Percentiles rank a stretch among this genome's conserved stretches.
These are phyloP conservation scores for Globisporangium canariense DNA, from an alignment of 352 stramenopile species.

Conservation along the genomic window DNA sequence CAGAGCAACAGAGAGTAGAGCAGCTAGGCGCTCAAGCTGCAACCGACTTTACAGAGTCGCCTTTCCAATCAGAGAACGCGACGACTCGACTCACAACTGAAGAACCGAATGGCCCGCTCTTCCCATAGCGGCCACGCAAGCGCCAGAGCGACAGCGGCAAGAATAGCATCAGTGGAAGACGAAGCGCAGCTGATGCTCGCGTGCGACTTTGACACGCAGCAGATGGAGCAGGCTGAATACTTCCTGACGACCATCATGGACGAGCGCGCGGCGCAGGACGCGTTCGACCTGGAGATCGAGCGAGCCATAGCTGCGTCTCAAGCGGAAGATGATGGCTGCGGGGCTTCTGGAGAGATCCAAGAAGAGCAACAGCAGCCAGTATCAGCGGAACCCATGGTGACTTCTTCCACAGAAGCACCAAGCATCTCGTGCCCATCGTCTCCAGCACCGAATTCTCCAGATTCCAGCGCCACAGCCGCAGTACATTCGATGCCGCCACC, in stretches of 20 bases:
- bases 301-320: not conserved
- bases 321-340: not conserved
- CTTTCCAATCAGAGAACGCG: not conserved
- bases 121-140: not conserved
- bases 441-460: not conserved
- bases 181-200: conserved; percentile 5
- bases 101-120: not conserved
- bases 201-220: conserved; percentile 6
- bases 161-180: not conserved
- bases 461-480: not conserved
- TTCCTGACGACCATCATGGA: conserved; percentile 22
- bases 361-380: not conserved
- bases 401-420: not conserved
- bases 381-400: not conserved
- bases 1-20: not conserved
- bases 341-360: not conserved
- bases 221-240: conserved; percentile 20
- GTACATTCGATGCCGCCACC: not conserved
- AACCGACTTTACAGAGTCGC: not conserved
- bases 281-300: not conserved
- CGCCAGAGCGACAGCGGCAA: not conserved
- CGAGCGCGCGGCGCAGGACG: conserved; percentile 9
- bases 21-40: not conserved
- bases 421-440: not conserved
- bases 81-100: not conserved